Evolutionary conservation across 768 basidiomycete genomes (phyloP).

Genomic region (Trametes punicea): DNA sequence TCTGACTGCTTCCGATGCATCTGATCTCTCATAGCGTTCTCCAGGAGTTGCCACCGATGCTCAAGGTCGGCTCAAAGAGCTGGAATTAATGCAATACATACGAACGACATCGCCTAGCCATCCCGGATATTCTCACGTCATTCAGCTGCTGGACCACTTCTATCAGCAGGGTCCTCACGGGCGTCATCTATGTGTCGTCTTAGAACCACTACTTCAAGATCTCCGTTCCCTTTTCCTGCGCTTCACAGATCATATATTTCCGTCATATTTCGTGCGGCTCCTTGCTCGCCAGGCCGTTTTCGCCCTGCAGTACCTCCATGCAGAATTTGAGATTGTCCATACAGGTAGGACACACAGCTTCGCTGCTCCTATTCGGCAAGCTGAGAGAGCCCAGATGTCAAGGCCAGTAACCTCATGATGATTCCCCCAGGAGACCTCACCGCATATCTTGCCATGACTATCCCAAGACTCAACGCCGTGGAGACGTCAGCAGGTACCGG

Average conservation of each 20-base stretch:
- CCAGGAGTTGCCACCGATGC: background rate
- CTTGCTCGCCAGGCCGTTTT: slow-evolving; percentile 3
- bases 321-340: slow-evolving; percentile 5
- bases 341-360: too few relatives aligned
- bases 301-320: slow-evolving; percentile 8
- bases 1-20: background rate
- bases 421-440: background rate
- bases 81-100: background rate
- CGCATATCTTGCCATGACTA: background rate
- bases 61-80: background rate
- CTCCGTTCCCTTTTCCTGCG: background rate
- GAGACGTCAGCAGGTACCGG: background rate
- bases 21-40: background rate
- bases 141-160: slow-evolving; percentile 1
- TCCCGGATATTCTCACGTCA: background rate
- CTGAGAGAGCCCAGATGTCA: background rate
- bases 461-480: background rate
- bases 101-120: background rate
- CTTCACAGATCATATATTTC: background rate
- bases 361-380: background rate
- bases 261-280: slow-evolving; percentile 1
- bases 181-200: slow-evolving; percentile 5
- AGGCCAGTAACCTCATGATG: background rate
- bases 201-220: slow-evolving; percentile 7
- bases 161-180: background rate